Evolutionary conservation across 2,329 filamentous ascomycete species (phyloP).

Genomic region (Tolypocladium endophyticum): DNA sequence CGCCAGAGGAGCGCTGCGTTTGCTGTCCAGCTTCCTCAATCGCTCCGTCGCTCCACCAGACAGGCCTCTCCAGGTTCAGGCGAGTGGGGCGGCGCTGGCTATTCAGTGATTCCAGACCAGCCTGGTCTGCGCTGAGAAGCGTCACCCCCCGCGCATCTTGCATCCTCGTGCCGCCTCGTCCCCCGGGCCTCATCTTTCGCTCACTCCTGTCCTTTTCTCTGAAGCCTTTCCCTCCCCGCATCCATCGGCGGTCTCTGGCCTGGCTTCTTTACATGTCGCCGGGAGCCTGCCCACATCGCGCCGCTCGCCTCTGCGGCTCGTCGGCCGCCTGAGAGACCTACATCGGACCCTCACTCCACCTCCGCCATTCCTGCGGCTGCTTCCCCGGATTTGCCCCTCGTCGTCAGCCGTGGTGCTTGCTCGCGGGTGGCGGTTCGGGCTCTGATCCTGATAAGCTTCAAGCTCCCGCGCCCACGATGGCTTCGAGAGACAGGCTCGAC

Average conservation of each 20-base stretch:
- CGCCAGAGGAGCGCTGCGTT: background rate
- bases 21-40: background rate
- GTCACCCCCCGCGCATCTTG: background rate
- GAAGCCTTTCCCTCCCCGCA: background rate
- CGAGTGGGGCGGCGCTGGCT: background rate
- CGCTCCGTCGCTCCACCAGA: background rate
- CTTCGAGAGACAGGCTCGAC: conserved; percentile 2
- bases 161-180: background rate
- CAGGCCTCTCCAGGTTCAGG: background rate
- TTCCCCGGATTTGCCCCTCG: background rate
- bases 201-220: background rate
- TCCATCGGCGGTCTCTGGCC: background rate
- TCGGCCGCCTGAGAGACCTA: background rate
- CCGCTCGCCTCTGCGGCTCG: background rate
- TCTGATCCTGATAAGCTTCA: background rate
- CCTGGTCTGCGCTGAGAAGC: background rate
- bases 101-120: background rate
- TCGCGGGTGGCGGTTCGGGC: background rate
- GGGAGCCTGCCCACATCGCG: background rate
- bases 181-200: background rate
- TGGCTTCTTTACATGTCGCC: background rate
- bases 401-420: background rate
- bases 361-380: background rate
- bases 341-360: background rate
- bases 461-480: conserved; percentile 1